These are phyloP conservation scores for Penicillium vulpinum DNA, from an alignment of 2,329 filamentous ascomycete species.

Conservation along the genomic window DNA sequence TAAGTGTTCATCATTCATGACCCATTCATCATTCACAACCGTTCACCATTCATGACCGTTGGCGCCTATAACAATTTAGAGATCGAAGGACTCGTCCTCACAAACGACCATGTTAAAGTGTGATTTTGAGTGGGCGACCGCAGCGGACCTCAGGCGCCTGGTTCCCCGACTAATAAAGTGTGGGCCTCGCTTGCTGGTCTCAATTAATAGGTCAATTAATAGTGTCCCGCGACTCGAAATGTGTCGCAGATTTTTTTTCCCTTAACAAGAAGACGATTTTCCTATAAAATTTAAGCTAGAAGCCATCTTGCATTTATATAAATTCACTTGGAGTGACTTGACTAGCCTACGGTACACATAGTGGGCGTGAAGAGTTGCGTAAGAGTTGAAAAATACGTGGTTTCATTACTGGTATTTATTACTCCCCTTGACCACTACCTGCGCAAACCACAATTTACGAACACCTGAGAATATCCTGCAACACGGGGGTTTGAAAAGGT, in stretches of 20 bases:
- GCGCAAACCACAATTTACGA: background rate
- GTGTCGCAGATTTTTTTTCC: background rate
- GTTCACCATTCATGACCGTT: too few species aligned
- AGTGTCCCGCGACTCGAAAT: background rate
- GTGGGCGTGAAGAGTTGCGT: too few species aligned
- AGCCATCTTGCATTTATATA: background rate
- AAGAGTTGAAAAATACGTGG: background rate
- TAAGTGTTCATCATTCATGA: too few species aligned
- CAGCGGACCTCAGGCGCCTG: background rate
- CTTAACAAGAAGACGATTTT: background rate
- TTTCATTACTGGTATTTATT: background rate
- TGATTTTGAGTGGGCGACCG: background rate
- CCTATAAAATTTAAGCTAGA: background rate
- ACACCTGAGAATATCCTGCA: background rate
- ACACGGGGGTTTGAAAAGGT: background rate
- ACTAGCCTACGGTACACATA: background rate
- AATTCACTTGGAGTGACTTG: background rate
- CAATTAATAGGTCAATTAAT: slow-evolving; percentile 1
- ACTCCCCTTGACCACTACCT: background rate
- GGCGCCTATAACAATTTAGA: background rate
- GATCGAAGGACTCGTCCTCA: background rate
- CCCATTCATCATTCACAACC: too few species aligned
- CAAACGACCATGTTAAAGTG: background rate
- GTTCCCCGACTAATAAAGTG: background rate
- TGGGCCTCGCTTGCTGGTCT: slow-evolving; percentile 1